These are phyloP conservation scores for Oldenlandia corymbosa DNA, from an alignment of 257 asterid genomes.

Conservation along the genomic window DNA sequence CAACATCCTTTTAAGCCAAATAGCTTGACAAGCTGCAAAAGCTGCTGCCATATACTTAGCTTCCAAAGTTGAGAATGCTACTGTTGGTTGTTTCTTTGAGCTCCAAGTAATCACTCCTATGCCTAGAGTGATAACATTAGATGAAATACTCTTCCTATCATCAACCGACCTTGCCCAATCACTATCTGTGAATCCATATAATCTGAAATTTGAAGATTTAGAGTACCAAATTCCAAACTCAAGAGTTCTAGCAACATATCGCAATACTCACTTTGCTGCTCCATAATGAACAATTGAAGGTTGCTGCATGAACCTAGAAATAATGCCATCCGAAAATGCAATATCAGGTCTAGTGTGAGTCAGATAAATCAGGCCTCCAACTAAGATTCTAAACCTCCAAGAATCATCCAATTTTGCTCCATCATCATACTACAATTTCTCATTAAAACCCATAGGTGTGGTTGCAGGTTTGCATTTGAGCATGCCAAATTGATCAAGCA, in stretches of 20 bases:
- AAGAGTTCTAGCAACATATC: neutral
- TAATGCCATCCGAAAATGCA: neutral
- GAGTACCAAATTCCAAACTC: neutral
- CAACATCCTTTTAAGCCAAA: too few species aligned
- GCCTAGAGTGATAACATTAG: too few species aligned
- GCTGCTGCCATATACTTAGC: too few species aligned
- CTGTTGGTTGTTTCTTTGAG: too few species aligned
- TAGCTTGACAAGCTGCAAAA: too few species aligned
- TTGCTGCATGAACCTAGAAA: neutral
- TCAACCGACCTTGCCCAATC: slow-evolving; percentile 1
- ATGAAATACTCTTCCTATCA: too few species aligned
- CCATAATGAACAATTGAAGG: neutral
- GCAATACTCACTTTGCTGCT: neutral
- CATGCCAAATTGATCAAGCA: too few species aligned
- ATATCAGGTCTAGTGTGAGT: neutral
- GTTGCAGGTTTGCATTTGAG: too few species aligned
- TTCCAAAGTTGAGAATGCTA: too few species aligned
- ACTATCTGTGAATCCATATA: neutral
- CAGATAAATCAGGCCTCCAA: neutral
- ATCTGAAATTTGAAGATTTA: neutral
- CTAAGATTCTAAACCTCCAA: neutral
- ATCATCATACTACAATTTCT: neutral
- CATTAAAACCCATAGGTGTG: too few species aligned
- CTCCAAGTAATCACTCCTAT: too few species aligned
- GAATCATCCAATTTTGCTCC: neutral